Base-by-base conservation (phyloP, 495 filamentous ascomycete species). In the Aspergillus funiculosus region DNA sequence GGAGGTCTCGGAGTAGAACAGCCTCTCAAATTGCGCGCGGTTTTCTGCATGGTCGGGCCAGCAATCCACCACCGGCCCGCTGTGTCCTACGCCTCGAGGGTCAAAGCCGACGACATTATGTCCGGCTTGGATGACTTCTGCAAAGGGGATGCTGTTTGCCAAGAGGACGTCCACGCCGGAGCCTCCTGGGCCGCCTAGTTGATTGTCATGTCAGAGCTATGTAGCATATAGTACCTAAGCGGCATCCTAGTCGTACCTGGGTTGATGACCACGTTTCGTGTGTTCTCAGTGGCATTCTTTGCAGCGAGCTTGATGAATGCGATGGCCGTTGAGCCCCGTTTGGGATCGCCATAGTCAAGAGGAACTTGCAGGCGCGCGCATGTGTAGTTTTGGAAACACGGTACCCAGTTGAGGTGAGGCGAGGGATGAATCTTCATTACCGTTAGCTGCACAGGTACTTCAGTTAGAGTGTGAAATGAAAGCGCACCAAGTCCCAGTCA, bases 41-140 rank as follows among this genome's bases (percentile, higher is more conserved):
- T 43, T 48, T 34, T 51, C 52, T n/a, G 50, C 9, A 22, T 63
- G 36, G 1, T 45, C 50, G 10, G 60, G 54, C 27, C 71, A 68
- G 50, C 73, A 77, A 19, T 57, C 39, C 1, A 63, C 55, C 6
- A 20, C 21, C 4, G 69, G 72, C 3, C 45, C 55, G n/a, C 66
- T 67, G 13, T 61, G 53, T 29, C 62, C 64, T 2, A 76, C 60
- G n/a, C 74, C 72, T 5, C 74, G 62, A 11, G 72, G 69, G 48
- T 75, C 74, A 44, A 75, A 75, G n/a, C 59, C 54, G 35, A 77
- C 51, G 36, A 76, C 52, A 42, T 76, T 73, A 50, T 62, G 72
- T 20, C 61, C 53, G 29, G 67, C 43, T 20, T 38, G 32, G 13
- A 38, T 17, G 24, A 30, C 41, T 18, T 19, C 14, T 0, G 31